Percentiles rank a stretch among this genome's conserved stretches.
Conservation (phyloP, 345 rosid species). For the Camelina laxa region DNA sequence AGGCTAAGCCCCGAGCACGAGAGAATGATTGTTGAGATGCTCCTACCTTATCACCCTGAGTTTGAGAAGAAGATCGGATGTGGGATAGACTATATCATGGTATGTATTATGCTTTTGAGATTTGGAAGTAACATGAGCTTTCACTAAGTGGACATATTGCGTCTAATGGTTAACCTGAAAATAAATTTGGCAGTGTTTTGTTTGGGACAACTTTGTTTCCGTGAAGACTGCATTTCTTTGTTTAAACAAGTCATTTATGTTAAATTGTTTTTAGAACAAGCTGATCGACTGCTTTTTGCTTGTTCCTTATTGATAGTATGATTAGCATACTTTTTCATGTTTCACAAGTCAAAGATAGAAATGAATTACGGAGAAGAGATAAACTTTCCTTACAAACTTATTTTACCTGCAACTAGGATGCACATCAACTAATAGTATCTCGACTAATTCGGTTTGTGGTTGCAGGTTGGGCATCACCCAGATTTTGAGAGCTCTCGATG, state of each 20-base stretch:
- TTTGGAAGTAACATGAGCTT: not conserved
- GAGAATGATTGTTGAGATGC: slow-evolving; percentile 63
- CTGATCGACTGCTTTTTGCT: not conserved
- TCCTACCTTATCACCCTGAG: slow-evolving; percentile 90
- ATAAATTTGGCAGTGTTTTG: not conserved
- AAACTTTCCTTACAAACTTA: not conserved
- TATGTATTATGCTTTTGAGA: slow-evolving; percentile 43
- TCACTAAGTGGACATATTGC: not conserved
- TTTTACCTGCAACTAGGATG: not conserved
- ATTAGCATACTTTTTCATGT: not conserved
- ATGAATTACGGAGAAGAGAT: not conserved
- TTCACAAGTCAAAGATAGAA: slow-evolving; percentile 15
- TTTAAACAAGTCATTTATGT: not conserved
- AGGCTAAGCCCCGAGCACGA: slow-evolving; percentile 82
- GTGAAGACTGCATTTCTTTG: too few relatives aligned
- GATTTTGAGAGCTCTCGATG: slow-evolving; percentile 80
- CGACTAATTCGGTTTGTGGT: not conserved
- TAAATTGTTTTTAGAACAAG: not conserved
- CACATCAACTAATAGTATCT: not conserved
- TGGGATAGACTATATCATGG: slow-evolving; percentile 83
- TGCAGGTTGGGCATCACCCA: slow-evolving; percentile 86
- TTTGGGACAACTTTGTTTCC: not conserved
- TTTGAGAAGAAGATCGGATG: slow-evolving; percentile 78
- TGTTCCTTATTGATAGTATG: not conserved
- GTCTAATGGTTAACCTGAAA: not conserved